Conservation (phyloP, 2,329 filamentous ascomycete genomes). For the Neopestalotiopsis clavispora region DNA sequence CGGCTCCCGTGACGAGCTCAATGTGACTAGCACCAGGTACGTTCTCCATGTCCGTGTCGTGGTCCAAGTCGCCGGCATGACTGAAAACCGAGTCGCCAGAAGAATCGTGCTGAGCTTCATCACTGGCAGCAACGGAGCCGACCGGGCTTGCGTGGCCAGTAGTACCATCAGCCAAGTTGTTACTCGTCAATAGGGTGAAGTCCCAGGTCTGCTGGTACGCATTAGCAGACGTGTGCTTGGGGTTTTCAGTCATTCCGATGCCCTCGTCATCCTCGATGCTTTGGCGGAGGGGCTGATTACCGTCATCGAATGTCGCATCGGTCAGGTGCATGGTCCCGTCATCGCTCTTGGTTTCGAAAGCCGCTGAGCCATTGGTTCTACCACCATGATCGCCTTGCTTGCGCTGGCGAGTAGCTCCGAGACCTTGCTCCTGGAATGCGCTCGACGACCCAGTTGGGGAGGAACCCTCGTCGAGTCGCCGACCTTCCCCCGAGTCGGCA, state of each 20-base stretch:
- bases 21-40: conserved; percentile 35
- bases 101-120: conserved; percentile 43
- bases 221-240: conserved; percentile 31
- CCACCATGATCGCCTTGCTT: conserved; percentile 60
- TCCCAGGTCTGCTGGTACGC: conserved; percentile 45
- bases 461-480: conserved; percentile 82
- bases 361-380: conserved; percentile 31
- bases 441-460: conserved; percentile 91
- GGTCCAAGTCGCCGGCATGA: conserved; percentile 23
- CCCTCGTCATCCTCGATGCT: conserved; percentile 56
- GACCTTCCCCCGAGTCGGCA: conserved; percentile 74
- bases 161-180: conserved; percentile 26
- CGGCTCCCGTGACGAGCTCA: conserved; percentile 28
- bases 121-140: conserved; percentile 38
- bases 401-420: conserved; percentile 73
- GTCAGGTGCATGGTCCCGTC: conserved; percentile 27
- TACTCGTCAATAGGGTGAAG: conserved; percentile 44
- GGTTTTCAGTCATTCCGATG: conserved; percentile 44
- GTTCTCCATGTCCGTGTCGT: conserved; percentile 27
- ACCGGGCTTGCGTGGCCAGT: conserved; percentile 26
- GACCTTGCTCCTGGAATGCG: conserved; percentile 70
- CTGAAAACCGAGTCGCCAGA: conserved; percentile 39
- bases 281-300: conserved; percentile 37
- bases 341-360: conserved; percentile 23
- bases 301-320: conserved; percentile 27